These are phyloP conservation scores for Diplodia intermedia DNA, from an alignment of 2,329 filamentous ascomycete species.

Conservation along the genomic window DNA sequence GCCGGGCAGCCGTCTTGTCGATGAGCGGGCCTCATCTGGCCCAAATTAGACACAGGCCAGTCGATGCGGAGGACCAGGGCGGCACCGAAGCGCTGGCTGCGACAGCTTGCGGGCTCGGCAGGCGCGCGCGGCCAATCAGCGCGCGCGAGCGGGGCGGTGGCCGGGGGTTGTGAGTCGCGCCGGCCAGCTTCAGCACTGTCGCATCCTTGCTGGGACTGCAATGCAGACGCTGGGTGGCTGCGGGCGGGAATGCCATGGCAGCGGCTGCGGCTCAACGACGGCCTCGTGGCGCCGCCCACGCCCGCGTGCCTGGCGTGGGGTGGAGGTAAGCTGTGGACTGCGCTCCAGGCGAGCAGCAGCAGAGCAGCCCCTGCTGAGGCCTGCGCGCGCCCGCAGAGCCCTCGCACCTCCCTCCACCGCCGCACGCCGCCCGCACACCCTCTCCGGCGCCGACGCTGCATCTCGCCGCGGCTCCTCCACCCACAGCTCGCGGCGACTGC, in stretches of 20 bases:
- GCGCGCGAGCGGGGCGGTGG: background rate
- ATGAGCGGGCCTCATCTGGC: background rate
- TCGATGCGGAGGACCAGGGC: slow-evolving; percentile 1
- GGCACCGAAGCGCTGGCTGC: slow-evolving; percentile 27
- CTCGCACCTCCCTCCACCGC: no score
- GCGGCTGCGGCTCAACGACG: slow-evolving; percentile 26
- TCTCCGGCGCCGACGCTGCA: slow-evolving; percentile 8
- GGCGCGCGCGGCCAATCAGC: slow-evolving; percentile 1
- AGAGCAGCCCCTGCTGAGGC: background rate
- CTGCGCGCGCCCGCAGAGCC: background rate
- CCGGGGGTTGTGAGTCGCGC: slow-evolving; percentile 6
- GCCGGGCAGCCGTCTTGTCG: slow-evolving; percentile 10
- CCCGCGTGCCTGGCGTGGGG: slow-evolving; percentile 3
- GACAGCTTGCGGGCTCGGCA: slow-evolving; percentile 13
- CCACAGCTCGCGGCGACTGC: slow-evolving; percentile 22
- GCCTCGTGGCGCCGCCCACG: slow-evolving; percentile 23
- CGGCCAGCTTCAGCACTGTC: slow-evolving; percentile 29
- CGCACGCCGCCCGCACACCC: slow-evolving; percentile 4
- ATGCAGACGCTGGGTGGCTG: slow-evolving; percentile 19
- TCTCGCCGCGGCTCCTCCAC: background rate
- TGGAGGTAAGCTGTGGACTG: background rate
- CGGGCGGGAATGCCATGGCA: background rate
- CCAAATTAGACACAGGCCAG: slow-evolving; percentile 14
- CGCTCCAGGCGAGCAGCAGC: no score
- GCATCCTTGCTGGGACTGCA: slow-evolving; percentile 12